These are phyloP conservation scores for Phytophthora sojae DNA, from an alignment of 352 stramenopile species.

Conservation along the genomic window DNA sequence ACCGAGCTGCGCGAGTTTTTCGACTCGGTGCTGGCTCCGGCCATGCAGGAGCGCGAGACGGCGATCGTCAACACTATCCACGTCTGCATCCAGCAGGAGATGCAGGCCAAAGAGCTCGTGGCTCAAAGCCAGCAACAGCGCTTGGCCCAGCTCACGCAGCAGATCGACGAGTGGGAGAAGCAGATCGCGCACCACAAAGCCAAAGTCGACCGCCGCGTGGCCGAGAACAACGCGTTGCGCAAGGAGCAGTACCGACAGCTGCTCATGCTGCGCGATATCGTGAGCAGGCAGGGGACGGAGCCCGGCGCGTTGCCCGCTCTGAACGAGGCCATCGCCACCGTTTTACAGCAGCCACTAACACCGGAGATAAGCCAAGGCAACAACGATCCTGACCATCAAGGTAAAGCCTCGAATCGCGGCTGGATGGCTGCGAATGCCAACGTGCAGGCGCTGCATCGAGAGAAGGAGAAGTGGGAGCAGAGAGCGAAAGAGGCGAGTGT, in stretches of 20 bases:
- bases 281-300: slow-evolving; percentile 64
- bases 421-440: slow-evolving; percentile 19
- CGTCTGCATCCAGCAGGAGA: slow-evolving; percentile 57
- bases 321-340: slow-evolving; percentile 66
- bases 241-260: slow-evolving; percentile 82
- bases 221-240: slow-evolving; percentile 69
- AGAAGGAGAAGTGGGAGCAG: slow-evolving; percentile 79
- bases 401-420: slow-evolving; percentile 13
- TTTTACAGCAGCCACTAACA: slow-evolving; percentile 17
- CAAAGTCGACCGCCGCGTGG: slow-evolving; percentile 68
- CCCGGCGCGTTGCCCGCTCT: slow-evolving; percentile 53
- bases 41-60: slow-evolving; percentile 67
- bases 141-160: slow-evolving; percentile 24
- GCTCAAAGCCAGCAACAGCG: slow-evolving; percentile 26
- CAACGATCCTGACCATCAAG: slow-evolving; percentile 9
- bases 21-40: slow-evolving; percentile 38
- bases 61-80: slow-evolving; percentile 66
- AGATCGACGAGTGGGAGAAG: slow-evolving; percentile 44
- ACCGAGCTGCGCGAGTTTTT: slow-evolving; percentile 57
- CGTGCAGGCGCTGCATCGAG: slow-evolving; percentile 40
- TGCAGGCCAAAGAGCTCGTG: slow-evolving; percentile 33
- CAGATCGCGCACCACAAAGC: slow-evolving; percentile 50
- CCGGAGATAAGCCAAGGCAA: slow-evolving; percentile 18
- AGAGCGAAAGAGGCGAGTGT: slow-evolving; percentile 51
- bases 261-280: slow-evolving; percentile 73